phyloP scores from a whole-genome alignment of 768 basidiomycete species.

The Neoboletus brunneissimus region DNA sequence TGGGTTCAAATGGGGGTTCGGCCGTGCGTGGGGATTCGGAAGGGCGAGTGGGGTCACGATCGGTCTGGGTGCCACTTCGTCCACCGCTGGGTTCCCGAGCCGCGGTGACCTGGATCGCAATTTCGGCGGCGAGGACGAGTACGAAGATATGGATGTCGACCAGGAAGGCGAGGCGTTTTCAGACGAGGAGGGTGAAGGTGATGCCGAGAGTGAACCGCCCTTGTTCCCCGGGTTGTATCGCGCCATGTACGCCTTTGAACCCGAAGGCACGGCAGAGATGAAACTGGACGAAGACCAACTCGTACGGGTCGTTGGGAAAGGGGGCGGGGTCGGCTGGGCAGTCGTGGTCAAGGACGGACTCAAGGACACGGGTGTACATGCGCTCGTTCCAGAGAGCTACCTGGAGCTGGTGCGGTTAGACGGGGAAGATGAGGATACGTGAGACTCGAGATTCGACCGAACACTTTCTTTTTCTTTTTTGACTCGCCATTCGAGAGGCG shows the following conservation, averaged over 20 bases:
- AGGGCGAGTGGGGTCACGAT: background rate
- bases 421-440: conserved; percentile 16
- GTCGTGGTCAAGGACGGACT: conserved; percentile 51
- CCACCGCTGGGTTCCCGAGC: conserved; percentile 31
- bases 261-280: conserved; percentile 85
- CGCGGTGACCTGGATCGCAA: conserved; percentile 47
- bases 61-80: conserved; percentile 1
- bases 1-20: conserved; percentile 43
- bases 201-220: conserved; percentile 29
- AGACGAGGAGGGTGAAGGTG: conserved; percentile 21
- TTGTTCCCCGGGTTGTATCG: conserved; percentile 72
- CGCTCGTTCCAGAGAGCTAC: conserved; percentile 79
- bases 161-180: conserved; percentile 35
- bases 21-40: conserved; percentile 38
- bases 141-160: conserved; percentile 23
- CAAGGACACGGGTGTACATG: conserved; percentile 47
- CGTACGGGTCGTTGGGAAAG: conserved; percentile 68
- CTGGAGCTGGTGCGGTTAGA: conserved; percentile 52
- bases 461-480: background rate
- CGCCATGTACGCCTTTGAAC: conserved; percentile 74
- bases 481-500: too few relatives aligned
- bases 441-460: background rate
- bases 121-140: conserved; percentile 37
- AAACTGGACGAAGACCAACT: conserved; percentile 71
- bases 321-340: conserved; percentile 81